Conservation (phyloP, 805 yeast species). For the Metschnikowia kofuensis region DNA sequence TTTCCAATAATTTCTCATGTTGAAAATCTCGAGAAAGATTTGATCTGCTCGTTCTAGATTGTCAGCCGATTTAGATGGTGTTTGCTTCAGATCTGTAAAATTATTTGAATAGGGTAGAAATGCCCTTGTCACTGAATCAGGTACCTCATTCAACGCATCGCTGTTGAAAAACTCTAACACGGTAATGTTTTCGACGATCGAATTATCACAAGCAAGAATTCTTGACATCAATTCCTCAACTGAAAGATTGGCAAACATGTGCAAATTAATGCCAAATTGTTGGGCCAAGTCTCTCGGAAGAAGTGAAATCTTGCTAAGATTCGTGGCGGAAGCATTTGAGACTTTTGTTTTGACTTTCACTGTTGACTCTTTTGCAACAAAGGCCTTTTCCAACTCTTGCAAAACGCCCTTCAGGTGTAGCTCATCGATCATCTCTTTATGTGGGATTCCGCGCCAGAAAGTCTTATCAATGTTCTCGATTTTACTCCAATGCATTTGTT, state of each 20-base stretch:
- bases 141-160: constrained; percentile 59
- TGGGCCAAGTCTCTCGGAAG: constrained; percentile 78
- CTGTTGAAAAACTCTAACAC: constrained; percentile 68
- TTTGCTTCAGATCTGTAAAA: constrained; percentile 21
- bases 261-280: constrained; percentile 77
- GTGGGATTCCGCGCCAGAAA: constrained; percentile 74
- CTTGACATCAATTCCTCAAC: constrained; percentile 54
- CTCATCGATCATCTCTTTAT: constrained; percentile 56
- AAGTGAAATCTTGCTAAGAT: constrained; percentile 54
- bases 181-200: constrained; percentile 50
- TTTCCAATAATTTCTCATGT: constrained; percentile 68
- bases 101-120: constrained; percentile 65
- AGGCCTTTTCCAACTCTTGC: constrained; percentile 78
- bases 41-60: constrained; percentile 69
- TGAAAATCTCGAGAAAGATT: constrained; percentile 65
- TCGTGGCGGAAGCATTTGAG: background rate
- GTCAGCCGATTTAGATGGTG: constrained; percentile 11
- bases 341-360: constrained; percentile 34
- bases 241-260: constrained; percentile 50
- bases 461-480: constrained; percentile 81
- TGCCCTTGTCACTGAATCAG: constrained; percentile 52
- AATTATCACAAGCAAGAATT: constrained; percentile 59
- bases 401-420: constrained; percentile 75
- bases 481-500: constrained; percentile 97
- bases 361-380: constrained; percentile 71